Percentiles rank a stretch among this genome's conserved stretches.
phyloP scores from a whole-genome alignment of 495 filamentous ascomycete genomes.

The Neurospora discreta region DNA sequence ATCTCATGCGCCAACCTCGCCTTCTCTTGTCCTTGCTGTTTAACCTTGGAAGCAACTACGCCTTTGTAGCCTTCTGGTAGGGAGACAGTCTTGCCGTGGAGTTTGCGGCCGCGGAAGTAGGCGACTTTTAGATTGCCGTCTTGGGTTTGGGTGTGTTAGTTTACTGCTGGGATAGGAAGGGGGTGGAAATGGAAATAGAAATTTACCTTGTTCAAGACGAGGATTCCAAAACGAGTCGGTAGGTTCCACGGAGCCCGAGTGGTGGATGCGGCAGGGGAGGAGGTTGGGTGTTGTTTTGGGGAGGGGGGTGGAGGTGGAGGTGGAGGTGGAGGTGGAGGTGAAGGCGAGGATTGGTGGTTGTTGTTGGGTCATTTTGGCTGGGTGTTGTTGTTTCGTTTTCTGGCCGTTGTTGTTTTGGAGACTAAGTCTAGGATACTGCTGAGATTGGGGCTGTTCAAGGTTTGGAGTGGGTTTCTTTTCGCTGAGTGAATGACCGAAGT shows the following conservation, averaged over 20 bases:
- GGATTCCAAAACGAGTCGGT: constrained; percentile 64
- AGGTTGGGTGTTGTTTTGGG: constrained; percentile 58
- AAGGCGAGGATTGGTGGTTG: too few species aligned
- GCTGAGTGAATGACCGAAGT: neutral
- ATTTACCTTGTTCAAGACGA: constrained; percentile 15
- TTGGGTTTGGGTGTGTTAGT: too few species aligned
- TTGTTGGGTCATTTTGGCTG: constrained; percentile 13
- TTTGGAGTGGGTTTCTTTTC: neutral
- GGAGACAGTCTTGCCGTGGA: constrained; percentile 54
- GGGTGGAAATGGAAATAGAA: too few species aligned
- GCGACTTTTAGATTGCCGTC: constrained; percentile 38
- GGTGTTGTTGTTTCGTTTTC: neutral
- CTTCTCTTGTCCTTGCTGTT: neutral
- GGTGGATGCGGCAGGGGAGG: constrained; percentile 73
- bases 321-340: constrained; percentile 18
- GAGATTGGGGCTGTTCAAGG: too few species aligned
- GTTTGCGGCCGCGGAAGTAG: constrained; percentile 76
- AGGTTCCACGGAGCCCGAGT: constrained; percentile 60
- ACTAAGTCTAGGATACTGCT: too few species aligned
- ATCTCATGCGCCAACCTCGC: neutral
- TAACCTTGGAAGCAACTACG: constrained; percentile 21
- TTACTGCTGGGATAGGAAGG: too few species aligned
- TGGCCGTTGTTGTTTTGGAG: too few species aligned
- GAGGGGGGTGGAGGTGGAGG: neutral
- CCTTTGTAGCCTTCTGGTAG: constrained; percentile 72